Conservation (phyloP, 805 yeast species). For the Starmerella potacharoeniae region DNA sequence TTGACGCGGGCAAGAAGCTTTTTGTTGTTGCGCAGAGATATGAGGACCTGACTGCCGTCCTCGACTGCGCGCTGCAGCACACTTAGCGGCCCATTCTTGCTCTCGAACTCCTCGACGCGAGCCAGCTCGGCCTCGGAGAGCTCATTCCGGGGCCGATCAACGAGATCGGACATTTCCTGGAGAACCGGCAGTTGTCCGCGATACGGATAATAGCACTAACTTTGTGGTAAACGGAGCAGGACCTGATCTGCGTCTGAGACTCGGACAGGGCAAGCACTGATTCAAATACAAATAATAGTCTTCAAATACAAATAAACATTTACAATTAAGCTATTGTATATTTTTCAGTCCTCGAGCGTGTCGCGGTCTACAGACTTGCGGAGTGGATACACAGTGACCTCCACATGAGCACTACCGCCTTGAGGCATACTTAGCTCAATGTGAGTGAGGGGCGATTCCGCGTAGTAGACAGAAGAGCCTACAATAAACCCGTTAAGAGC, state of each 20-base stretch:
- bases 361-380: conserved; percentile 10
- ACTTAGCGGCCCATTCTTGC: conserved; percentile 81
- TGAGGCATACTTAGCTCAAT: not conserved
- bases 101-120: conserved; percentile 79
- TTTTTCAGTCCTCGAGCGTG: not conserved
- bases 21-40: conserved; percentile 86
- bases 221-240: too few relatives aligned
- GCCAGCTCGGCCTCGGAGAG: conserved; percentile 68
- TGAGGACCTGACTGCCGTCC: conserved; percentile 63
- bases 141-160: conserved; percentile 67
- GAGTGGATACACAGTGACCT: conserved; percentile 6
- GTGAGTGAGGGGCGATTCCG: conserved; percentile 10
- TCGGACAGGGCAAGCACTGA: too few relatives aligned
- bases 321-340: too few relatives aligned
- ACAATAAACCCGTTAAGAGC: conserved; percentile 18
- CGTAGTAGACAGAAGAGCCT: conserved; percentile 12
- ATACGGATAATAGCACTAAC: not conserved
- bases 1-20: conserved; percentile 80
- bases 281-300: too few relatives aligned
- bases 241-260: too few relatives aligned
- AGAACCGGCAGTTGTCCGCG: not conserved
- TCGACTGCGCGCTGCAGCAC: conserved; percentile 74
- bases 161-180: conserved; percentile 35
- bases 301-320: too few relatives aligned
- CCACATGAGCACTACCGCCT: conserved; percentile 4